Percentiles rank a stretch among this genome's conserved stretches.
phyloP scores from a whole-genome alignment of 2,329 filamentous ascomycete genomes.

The Elsinoe perseae region DNA sequence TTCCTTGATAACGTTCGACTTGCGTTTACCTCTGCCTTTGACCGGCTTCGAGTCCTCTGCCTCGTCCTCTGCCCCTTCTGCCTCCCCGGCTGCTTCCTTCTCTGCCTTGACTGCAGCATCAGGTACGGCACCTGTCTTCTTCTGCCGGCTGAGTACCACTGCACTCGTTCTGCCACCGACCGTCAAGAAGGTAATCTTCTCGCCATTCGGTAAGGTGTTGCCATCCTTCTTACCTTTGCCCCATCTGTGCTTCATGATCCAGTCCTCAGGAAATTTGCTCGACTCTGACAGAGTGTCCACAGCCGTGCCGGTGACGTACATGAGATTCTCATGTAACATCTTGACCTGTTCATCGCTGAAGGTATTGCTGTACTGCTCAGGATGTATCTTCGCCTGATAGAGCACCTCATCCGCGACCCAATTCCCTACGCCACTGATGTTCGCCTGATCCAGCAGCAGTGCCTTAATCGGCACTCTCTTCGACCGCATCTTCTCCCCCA shows the following conservation, averaged over 20 bases:
- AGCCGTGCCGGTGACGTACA: slow-evolving; percentile 71
- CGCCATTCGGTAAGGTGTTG: slow-evolving; percentile 68
- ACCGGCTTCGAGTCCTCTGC: slow-evolving; percentile 13
- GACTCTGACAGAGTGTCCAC: slow-evolving; percentile 74
- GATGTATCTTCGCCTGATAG: slow-evolving; percentile 81
- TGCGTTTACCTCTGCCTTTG: slow-evolving; percentile 16
- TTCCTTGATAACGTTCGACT: slow-evolving; percentile 10
- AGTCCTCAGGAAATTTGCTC: slow-evolving; percentile 73
- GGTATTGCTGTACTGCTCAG: slow-evolving; percentile 85
- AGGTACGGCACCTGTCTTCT: slow-evolving; percentile 60
- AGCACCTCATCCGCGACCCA: slow-evolving; percentile 96
- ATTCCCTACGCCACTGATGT: slow-evolving; percentile 88
- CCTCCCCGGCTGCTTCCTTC: slow-evolving; percentile 7
- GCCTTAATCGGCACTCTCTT: slow-evolving; percentile 87
- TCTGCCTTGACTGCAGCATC: slow-evolving; percentile 35
- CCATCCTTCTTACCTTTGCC: slow-evolving; percentile 72
- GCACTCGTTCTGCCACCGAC: slow-evolving; percentile 90
- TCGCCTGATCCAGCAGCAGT: slow-evolving; percentile 75
- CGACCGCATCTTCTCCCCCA: slow-evolving; percentile 60
- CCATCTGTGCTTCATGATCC: slow-evolving; percentile 57
- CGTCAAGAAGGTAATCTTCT: slow-evolving; percentile 76
- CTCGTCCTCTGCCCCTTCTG: neutral
- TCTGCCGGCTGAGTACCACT: slow-evolving; percentile 76
- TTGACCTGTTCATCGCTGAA: slow-evolving; percentile 65
- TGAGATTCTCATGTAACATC: slow-evolving; percentile 62